These are phyloP conservation scores for Collybia mongolica DNA, from an alignment of 768 basidiomycete genomes.

Conservation along the genomic window DNA sequence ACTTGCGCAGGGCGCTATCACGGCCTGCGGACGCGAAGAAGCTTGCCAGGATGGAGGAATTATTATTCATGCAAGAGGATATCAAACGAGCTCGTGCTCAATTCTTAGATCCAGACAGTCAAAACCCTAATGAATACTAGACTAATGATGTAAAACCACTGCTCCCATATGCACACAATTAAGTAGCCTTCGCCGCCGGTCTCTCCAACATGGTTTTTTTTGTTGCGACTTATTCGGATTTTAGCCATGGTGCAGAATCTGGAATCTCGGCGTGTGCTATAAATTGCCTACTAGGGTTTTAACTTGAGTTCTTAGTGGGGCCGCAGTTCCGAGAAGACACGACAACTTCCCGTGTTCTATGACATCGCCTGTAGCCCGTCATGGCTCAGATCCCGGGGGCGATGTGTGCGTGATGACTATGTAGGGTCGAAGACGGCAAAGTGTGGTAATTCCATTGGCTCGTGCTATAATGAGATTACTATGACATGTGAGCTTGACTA, in stretches of 20 bases:
- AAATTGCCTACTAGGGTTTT: not conserved
- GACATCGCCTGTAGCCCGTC: not conserved
- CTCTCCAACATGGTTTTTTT: not conserved
- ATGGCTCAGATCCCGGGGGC: no score
- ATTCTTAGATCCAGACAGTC: constrained; percentile 54
- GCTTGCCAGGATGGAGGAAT: constrained; percentile 87
- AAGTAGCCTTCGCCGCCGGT: no score
- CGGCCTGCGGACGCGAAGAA: constrained; percentile 90
- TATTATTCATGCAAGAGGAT: constrained; percentile 92
- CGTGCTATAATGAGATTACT: constrained; percentile 2
- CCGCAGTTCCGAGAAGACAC: not conserved
- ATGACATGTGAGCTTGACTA: constrained; percentile 8
- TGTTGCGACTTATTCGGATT: not conserved
- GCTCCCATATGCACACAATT: no score
- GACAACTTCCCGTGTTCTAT: not conserved
- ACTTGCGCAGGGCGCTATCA: constrained; percentile 76
- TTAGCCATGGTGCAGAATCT: no score
- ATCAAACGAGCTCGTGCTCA: constrained; percentile 86
- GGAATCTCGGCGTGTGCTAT: no score
- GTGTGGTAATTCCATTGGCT: constrained; percentile 6
- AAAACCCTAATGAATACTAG: constrained; percentile 44
- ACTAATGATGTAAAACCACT: not conserved
- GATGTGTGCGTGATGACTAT: not conserved
- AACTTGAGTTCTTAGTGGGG: not conserved
- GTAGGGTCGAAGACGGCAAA: not conserved